A percentile compares a stretch with the other conserved stretches of the same genome.
Evolutionary conservation across 176 grass and related monocot species (phyloP).

Genomic region (Triticum dicoccoides): DNA sequence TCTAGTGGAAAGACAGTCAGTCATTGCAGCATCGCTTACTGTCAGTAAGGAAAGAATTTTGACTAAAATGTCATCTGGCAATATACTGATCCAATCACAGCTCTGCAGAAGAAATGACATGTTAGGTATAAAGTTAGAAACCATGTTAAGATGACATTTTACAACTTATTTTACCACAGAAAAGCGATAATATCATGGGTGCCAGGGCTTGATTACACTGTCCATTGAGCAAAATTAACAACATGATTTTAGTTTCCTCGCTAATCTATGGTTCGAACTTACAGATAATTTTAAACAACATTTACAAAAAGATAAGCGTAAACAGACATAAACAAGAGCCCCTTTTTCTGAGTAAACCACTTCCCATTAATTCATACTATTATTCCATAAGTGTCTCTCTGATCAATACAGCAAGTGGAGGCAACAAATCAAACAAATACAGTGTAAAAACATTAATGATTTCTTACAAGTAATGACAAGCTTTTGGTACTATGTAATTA

Average conservation of each 20-base stretch:
- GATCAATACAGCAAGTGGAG: neutral
- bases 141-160: neutral
- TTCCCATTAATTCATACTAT: neutral
- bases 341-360: neutral
- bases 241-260: neutral
- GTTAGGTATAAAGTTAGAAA: neutral
- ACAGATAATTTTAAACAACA: neutral
- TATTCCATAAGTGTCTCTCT: neutral
- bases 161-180: neutral
- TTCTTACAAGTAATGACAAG: neutral
- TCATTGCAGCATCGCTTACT: slow-evolving; percentile 17
- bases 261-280: neutral
- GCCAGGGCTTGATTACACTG: neutral
- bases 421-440: neutral
- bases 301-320: neutral
- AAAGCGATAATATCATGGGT: neutral
- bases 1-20: slow-evolving; percentile 5
- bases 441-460: neutral
- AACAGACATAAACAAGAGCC: neutral
- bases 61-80: slow-evolving; percentile 30
- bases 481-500: neutral
- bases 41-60: slow-evolving; percentile 9
- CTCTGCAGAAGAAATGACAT: slow-evolving; percentile 11
- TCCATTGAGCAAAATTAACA: neutral
- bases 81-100: slow-evolving; percentile 1